Evolutionary conservation across 768 basidiomycete genomes (phyloP).

Genomic region (Macrocybe gigantea): DNA sequence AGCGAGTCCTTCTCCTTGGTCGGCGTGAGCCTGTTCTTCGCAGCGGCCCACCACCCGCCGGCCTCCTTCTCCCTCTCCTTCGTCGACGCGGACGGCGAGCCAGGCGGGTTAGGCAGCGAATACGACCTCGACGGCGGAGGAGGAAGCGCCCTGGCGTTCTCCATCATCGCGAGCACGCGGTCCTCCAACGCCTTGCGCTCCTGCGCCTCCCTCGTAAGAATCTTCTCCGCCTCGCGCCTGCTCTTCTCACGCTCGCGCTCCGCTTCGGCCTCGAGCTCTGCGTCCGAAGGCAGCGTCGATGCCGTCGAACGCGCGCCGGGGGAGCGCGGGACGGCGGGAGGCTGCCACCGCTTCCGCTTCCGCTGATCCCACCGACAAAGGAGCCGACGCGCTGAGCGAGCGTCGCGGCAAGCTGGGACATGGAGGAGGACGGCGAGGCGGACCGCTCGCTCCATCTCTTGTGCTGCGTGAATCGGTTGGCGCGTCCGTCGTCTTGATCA

Average conservation of each 20-base stretch:
- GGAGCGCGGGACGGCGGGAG: no score
- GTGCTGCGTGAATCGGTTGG: no score
- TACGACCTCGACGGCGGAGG: constrained; percentile 61
- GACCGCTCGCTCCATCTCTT: constrained; percentile 32
- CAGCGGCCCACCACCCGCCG: constrained; percentile 64
- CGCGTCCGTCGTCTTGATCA: constrained; percentile 1
- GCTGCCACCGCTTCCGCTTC: no score
- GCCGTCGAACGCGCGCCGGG: constrained; percentile 30
- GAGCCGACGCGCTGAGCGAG: constrained; percentile 72
- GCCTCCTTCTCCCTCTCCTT: constrained; percentile 41
- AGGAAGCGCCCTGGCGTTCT: constrained; percentile 38
- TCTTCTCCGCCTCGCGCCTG: constrained; percentile 72
- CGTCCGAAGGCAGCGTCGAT: constrained; percentile 50
- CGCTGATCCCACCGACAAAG: constrained; percentile 46
- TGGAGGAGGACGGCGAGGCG: constrained; percentile 63
- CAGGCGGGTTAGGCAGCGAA: constrained; percentile 47
- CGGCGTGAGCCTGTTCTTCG: constrained; percentile 73
- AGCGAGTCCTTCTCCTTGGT: constrained; percentile 67
- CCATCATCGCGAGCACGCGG: constrained; percentile 71
- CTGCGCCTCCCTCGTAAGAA: constrained; percentile 65
- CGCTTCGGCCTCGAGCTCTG: constrained; percentile 78
- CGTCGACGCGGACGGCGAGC: constrained; percentile 25
- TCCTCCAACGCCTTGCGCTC: constrained; percentile 68
- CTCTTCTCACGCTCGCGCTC: constrained; percentile 71
- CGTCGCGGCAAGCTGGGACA: constrained; percentile 67